Evolutionary conservation across 192 early-diverging fungal genomes (phyloP).

Genomic region (Rhizoclosmatium globosum): DNA sequence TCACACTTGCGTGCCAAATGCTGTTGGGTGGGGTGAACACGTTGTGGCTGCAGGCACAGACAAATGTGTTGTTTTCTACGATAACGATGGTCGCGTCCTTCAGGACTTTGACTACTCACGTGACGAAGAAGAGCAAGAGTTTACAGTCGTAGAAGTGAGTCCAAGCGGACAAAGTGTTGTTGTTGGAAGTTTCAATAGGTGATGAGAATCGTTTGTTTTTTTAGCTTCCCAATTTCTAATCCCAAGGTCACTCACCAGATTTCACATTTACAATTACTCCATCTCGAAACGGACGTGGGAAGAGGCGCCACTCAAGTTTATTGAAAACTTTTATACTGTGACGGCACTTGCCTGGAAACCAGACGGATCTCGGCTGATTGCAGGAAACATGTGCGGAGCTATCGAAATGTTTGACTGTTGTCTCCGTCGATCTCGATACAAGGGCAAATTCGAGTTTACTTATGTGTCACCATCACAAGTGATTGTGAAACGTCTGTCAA

Average conservation of each 20-base stretch:
- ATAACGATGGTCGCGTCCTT: conserved; percentile 49
- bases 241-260: conserved; percentile 30
- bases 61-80: conserved; percentile 62
- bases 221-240: neutral
- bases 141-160: conserved; percentile 58
- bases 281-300: conserved; percentile 57
- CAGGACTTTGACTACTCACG: conserved; percentile 68
- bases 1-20: conserved; percentile 57
- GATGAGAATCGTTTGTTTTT: neutral
- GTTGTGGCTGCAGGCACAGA: conserved; percentile 64
- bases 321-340: conserved; percentile 71
- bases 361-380: conserved; percentile 67
- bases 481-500: conserved; percentile 73
- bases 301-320: conserved; percentile 62
- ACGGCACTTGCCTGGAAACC: conserved; percentile 68
- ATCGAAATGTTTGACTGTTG: conserved; percentile 75
- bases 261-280: conserved; percentile 66
- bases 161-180: conserved; percentile 68
- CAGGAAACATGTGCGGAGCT: conserved; percentile 63
- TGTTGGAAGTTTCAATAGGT: conserved; percentile 63
- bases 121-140: conserved; percentile 65
- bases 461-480: conserved; percentile 72
- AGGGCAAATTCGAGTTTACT: conserved; percentile 76
- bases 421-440: conserved; percentile 67
- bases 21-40: conserved; percentile 65